Evolutionary conservation across 169 alveolate species (phyloP).

Genomic region (Prorocentrum cordatum): DNA sequence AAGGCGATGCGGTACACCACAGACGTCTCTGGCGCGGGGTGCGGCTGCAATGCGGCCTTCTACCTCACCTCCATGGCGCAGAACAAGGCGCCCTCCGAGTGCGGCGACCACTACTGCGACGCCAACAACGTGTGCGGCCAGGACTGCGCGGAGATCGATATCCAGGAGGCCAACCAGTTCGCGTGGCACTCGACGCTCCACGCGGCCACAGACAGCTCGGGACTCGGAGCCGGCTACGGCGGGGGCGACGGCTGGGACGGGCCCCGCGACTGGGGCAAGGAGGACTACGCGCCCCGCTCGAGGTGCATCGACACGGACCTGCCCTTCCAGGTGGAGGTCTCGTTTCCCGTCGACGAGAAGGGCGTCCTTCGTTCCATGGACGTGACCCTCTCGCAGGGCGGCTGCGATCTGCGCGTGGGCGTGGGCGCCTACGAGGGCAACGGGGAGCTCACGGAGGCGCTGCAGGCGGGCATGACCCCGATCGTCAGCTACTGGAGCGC

Average conservation of each 20-base stretch:
- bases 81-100: neutral
- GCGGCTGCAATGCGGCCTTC: constrained; percentile 60
- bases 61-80: constrained; percentile 22
- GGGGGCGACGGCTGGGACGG: constrained; percentile 41
- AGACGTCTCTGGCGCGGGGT: constrained; percentile 1
- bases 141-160: constrained; percentile 20
- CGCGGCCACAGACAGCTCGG: constrained; percentile 6
- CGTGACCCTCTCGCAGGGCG: neutral
- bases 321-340: constrained; percentile 23
- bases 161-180: constrained; percentile 33
- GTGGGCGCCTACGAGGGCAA: neutral
- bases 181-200: constrained; percentile 38
- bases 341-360: constrained; percentile 2
- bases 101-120: constrained; percentile 38
- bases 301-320: constrained; percentile 16
- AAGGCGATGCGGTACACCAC: constrained; percentile 21
- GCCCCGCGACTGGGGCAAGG: constrained; percentile 33
- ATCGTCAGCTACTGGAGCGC: constrained; percentile 38
- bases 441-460: constrained; percentile 18
- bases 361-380: neutral
- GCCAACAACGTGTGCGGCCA: constrained; percentile 47
- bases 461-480: constrained; percentile 21
- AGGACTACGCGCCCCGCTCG: constrained; percentile 20
- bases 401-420: neutral
- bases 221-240: constrained; percentile 25